A percentile compares a stretch with the other conserved stretches of the same genome.
Conservation (phyloP, 495 filamentous ascomycete species). For the Chaetomium fimeti region DNA sequence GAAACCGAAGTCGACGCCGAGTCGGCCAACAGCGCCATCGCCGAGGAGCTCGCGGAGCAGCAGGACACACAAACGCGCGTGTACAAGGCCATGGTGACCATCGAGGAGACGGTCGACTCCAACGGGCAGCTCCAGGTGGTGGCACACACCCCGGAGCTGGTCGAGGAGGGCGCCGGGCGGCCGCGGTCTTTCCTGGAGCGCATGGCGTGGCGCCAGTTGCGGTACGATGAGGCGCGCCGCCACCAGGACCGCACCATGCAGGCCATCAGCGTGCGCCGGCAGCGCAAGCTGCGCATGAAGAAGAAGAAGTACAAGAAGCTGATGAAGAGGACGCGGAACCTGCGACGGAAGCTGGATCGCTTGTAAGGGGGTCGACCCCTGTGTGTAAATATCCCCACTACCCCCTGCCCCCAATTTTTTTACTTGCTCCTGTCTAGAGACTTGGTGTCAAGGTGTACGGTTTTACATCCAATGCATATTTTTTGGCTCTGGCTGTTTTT, state of each 20-base stretch:
- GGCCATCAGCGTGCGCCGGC: slow-evolving; percentile 81
- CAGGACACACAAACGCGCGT: slow-evolving; percentile 52
- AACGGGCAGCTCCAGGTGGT: slow-evolving; percentile 62
- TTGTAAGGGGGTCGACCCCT: slow-evolving; percentile 34
- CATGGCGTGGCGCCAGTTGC: slow-evolving; percentile 50
- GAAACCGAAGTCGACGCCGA: slow-evolving; percentile 40
- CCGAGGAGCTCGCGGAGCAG: slow-evolving; percentile 40
- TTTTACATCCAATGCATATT: slow-evolving; percentile 1
- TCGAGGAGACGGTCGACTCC: slow-evolving; percentile 71
- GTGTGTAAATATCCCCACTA: slow-evolving; percentile 30
- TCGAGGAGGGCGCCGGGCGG: slow-evolving; percentile 40
- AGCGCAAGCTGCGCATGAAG: slow-evolving; percentile 96
- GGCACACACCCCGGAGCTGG: slow-evolving; percentile 51
- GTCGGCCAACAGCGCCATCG: slow-evolving; percentile 29
- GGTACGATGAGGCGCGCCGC: slow-evolving; percentile 47
- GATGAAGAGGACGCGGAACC: slow-evolving; percentile 83
- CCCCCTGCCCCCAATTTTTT: slow-evolving; percentile 14
- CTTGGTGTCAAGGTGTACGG: slow-evolving; percentile 8
- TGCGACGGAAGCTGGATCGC: slow-evolving; percentile 81
- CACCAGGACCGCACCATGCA: slow-evolving; percentile 48
- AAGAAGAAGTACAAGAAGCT: slow-evolving; percentile 99
- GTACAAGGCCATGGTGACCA: slow-evolving; percentile 78
- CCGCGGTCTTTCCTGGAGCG: slow-evolving; percentile 52
- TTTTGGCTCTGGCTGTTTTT: slow-evolving; percentile 3
- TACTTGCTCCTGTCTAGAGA: slow-evolving; percentile 15